Percentiles rank a stretch among this genome's conserved stretches.
phyloP scores from a whole-genome alignment of 2,329 filamentous ascomycete genomes.

The Phialophora expanda region DNA sequence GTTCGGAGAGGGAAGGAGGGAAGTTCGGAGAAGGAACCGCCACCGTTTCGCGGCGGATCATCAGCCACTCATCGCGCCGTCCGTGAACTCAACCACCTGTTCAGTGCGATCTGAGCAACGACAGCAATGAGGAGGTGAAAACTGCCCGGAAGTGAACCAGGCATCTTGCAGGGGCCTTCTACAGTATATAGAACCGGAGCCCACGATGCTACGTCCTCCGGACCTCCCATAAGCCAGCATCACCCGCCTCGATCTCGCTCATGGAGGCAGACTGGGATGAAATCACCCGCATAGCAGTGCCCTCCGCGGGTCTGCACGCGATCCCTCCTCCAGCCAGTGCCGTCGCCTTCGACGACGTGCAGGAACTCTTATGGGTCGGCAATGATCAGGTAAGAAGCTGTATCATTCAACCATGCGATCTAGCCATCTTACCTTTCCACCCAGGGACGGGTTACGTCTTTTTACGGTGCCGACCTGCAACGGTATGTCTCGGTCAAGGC shows the following conservation, averaged over 20 bases:
- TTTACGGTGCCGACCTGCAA: slow-evolving; percentile 82
- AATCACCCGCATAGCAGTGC: slow-evolving; percentile 81
- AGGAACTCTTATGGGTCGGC: slow-evolving; percentile 91
- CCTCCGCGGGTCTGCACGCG: slow-evolving; percentile 73
- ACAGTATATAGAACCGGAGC: too few species aligned
- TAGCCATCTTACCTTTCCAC: slow-evolving; percentile 16
- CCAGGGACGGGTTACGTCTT: slow-evolving; percentile 86
- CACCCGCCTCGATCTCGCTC: slow-evolving; percentile 21
- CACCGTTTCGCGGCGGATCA: slow-evolving; percentile 1
- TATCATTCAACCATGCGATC: neutral
- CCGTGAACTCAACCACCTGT: neutral
- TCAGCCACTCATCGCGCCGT: slow-evolving; percentile 3
- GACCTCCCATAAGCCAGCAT: slow-evolving; percentile 18
- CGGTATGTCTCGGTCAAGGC: slow-evolving; percentile 89
- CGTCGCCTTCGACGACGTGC: slow-evolving; percentile 83
- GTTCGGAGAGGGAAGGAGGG: neutral
- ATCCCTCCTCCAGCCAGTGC: slow-evolving; percentile 75
- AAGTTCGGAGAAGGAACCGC: neutral
- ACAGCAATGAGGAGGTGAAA: neutral
- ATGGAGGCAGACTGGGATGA: slow-evolving; percentile 61
- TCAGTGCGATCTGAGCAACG: neutral
- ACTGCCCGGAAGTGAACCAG: neutral
- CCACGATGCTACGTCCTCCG: slow-evolving; percentile 29
- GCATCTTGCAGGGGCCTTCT: neutral
- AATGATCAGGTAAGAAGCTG: slow-evolving; percentile 77